A percentile compares a stretch with the other conserved stretches of the same genome.
These are phyloP conservation scores for Colletotrichum trifolii DNA, from an alignment of 2,329 filamentous ascomycete species.

Conservation along the genomic window DNA sequence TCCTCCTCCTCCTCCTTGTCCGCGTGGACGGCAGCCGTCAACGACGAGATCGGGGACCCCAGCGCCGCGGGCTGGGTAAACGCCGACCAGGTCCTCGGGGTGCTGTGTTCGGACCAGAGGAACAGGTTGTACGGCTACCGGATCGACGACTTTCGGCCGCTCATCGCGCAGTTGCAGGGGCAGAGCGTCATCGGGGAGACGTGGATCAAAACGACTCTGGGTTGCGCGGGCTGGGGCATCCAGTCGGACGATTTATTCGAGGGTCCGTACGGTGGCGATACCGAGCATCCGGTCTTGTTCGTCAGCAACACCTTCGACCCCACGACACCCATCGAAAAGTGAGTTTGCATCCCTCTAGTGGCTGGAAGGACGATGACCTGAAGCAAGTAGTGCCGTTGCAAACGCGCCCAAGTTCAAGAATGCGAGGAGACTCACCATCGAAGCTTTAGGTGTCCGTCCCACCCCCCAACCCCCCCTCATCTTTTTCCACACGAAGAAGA, in stretches of 20 bases:
- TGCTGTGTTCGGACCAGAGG: conserved; percentile 13
- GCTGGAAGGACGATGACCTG: no score
- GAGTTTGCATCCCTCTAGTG: neutral
- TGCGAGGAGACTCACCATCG: neutral
- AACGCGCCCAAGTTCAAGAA: conserved; percentile 9
- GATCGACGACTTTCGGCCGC: neutral
- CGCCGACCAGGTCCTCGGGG: conserved; percentile 7
- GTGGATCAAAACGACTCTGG: neutral
- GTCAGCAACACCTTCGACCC: conserved; percentile 15
- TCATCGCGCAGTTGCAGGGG: neutral
- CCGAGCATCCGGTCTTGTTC: conserved; percentile 5
- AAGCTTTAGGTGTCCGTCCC: conserved; percentile 9
- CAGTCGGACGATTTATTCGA: conserved; percentile 3
- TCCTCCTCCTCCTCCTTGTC: neutral
- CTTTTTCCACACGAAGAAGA: no score
- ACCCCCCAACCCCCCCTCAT: no score
- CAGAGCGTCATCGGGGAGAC: conserved; percentile 10
- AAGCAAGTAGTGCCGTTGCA: neutral
- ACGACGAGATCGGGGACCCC: neutral
- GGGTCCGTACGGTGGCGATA: conserved; percentile 11
- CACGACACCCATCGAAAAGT: conserved; percentile 24
- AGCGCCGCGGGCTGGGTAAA: neutral
- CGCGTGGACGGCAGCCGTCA: conserved; percentile 11
- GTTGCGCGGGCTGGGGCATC: conserved; percentile 18
- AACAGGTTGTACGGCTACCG: conserved; percentile 1